A percentile compares a stretch with the other conserved stretches of the same genome.
Evolutionary conservation across 163 green algal genomes (phyloP).

Genomic region (Scenedesmus sp.): DNA sequence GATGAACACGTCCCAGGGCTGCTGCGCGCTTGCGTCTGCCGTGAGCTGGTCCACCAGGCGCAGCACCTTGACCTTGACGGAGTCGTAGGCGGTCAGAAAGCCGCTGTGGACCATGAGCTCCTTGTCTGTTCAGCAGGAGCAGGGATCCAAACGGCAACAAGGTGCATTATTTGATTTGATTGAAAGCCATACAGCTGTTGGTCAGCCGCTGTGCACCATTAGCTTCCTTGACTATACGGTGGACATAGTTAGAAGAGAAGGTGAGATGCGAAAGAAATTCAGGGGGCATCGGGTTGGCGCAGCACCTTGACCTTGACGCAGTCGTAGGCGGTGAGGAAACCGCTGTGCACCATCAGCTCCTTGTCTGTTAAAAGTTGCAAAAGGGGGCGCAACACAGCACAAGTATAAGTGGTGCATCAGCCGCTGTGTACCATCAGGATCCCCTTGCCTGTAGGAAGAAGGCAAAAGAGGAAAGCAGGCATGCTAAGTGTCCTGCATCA

Average conservation of each 20-base stretch:
- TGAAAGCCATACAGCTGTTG: too few species aligned
- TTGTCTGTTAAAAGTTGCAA: slow-evolving; percentile 20
- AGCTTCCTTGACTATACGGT: too few species aligned
- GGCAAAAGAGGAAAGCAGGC: too few species aligned
- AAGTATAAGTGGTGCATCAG: too few species aligned
- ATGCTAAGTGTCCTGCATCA: not conserved
- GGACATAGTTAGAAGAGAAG: too few species aligned
- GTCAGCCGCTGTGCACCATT: too few species aligned
- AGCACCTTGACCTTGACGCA: slow-evolving; percentile 19
- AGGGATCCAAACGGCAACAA: not conserved
- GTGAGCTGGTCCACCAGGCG: slow-evolving; percentile 49
- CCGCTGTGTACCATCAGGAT: too few species aligned
- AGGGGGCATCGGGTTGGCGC: too few species aligned
- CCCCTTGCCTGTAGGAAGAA: not conserved
- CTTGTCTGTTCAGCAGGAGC: slow-evolving; percentile 20
- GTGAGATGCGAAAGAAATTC: not conserved
- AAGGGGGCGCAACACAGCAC: too few species aligned
- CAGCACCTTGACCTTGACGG: slow-evolving; percentile 49
- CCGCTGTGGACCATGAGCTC: slow-evolving; percentile 79
- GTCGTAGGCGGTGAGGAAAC: slow-evolving; percentile 86
- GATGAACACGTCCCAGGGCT: slow-evolving; percentile 65
- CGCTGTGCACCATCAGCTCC: slow-evolving; percentile 73
- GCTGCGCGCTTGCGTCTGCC: not conserved
- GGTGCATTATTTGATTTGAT: too few species aligned
- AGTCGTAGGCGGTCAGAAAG: slow-evolving; percentile 86